Conservation (phyloP, 2,329 filamentous ascomycete species). For the Pseudogymnoascus sp. region DNA sequence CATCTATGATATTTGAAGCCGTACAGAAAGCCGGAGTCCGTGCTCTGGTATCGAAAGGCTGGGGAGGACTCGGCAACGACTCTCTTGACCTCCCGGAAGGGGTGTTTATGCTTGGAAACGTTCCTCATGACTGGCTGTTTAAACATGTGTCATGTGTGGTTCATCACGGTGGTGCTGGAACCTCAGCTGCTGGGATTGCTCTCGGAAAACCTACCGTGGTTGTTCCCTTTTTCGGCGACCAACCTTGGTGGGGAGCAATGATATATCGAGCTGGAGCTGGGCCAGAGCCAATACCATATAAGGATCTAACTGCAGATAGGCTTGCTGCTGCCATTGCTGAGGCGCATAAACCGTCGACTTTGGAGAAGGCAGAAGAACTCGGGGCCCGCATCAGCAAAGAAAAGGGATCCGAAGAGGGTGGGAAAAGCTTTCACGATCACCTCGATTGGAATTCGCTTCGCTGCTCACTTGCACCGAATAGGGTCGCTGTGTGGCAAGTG, state of each 20-base stretch:
- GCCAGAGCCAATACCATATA: conserved; percentile 62
- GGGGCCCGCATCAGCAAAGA: conserved; percentile 63
- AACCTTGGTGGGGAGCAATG: conserved; percentile 78
- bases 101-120: conserved; percentile 67
- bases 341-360: conserved; percentile 54
- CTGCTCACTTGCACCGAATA: conserved; percentile 62
- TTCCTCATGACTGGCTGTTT: conserved; percentile 73
- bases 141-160: conserved; percentile 60
- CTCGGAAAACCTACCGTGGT: conserved; percentile 68
- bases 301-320: conserved; percentile 58
- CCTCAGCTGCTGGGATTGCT: conserved; percentile 67
- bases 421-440: conserved; percentile 64
- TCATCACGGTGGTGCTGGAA: conserved; percentile 73
- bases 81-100: conserved; percentile 48
- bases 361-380: conserved; percentile 43
- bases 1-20: conserved; percentile 64
- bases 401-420: conserved; percentile 55
- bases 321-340: conserved; percentile 58
- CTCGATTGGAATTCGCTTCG: conserved; percentile 60
- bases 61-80: conserved; percentile 62
- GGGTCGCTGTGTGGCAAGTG: conserved; percentile 69
- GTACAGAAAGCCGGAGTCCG: conserved; percentile 60
- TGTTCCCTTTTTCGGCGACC: conserved; percentile 74
- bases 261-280: conserved; percentile 67
- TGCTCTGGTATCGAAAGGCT: conserved; percentile 68